Base-by-base conservation (phyloP, 1,139 yeast genomes). In the Pichia sp. region DNA sequence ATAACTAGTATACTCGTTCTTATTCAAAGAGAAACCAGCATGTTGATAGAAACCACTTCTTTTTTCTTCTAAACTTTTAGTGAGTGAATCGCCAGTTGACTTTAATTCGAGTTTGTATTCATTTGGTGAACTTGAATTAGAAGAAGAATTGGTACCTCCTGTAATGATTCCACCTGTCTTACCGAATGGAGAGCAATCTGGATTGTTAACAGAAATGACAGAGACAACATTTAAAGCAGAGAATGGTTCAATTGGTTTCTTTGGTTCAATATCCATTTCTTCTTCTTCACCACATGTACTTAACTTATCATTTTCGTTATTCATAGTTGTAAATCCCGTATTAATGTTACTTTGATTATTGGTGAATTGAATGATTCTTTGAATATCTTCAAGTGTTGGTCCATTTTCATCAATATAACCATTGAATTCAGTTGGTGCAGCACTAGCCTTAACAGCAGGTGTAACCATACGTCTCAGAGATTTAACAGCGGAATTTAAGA, bases 221-320 rank as follows among this genome's bases (percentile, higher is more conserved):
- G 45, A 43, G 28, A 44, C 46, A 15, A 46, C n/a, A 30, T 43
- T 44, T 14, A 46, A 35, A 4, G 42, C 40, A 8, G 34, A 17
- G 10, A 34, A 40, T n/a, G 27, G 14, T 18, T 12, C 18, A 20
- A 36, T 17, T 15, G 19, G 18, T 14, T 14, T 17, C 9, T 15
- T 7, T 32, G 7, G 10, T 32, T 32, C 8, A 7, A n/a, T 5
- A n/a, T 32, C 18, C 4, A 14, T n/a, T n/a, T 32, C 34, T 15
- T 32, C 14, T 32, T 32, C 34, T 32, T 32, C 34, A n/a, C 19
- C 5, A 27, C 12, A 14, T 28, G 40, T 4, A 15, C 14, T 4
- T 27, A 32, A 32, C 30, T 8, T 19, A 6, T 20, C 34, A 38
- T 28, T 28, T 8, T 20, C 34, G 30, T 28, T 28, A 17, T 15